These are phyloP conservation scores for Trichosporon sp. DNA, from an alignment of 1,284 basidiomycete species.

Conservation along the genomic window DNA sequence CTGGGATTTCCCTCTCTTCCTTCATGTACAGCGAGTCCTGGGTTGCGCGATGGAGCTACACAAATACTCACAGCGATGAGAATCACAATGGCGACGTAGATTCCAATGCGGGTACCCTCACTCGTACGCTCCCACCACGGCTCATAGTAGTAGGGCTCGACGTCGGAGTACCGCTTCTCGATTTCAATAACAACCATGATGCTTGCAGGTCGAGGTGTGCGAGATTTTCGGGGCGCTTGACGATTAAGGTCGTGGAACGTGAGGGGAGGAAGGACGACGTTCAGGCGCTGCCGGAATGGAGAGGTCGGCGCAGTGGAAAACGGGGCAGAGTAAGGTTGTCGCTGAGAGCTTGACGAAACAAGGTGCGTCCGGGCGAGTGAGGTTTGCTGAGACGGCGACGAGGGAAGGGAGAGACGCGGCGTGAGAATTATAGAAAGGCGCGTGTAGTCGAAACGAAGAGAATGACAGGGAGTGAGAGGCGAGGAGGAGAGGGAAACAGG, in stretches of 20 bases:
- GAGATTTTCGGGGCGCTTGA: not conserved
- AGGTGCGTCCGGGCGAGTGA: not conserved
- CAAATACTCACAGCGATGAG: not conserved
- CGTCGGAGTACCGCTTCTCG: not conserved
- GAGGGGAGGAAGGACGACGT: not conserved
- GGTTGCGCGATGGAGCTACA: not conserved
- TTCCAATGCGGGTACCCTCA: not conserved
- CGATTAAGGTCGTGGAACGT: not conserved
- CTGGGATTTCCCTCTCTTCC: not conserved
- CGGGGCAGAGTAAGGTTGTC: not conserved
- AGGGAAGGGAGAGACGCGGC: not conserved
- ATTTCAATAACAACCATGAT: conserved; percentile 6
- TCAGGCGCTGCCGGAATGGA: not conserved
- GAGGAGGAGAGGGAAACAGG: not conserved
- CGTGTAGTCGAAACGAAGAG: conserved; percentile 5
- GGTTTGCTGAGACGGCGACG: not conserved
- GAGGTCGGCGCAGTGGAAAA: not conserved
- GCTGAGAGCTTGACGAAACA: conserved; percentile 5
- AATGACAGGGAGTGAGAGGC: not conserved
- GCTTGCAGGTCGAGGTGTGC: not conserved
- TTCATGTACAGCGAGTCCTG: not conserved
- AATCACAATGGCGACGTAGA: not conserved
- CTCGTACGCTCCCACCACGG: conserved; percentile 1
- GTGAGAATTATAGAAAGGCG: not conserved
- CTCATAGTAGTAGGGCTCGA: not conserved